These are phyloP conservation scores for Blumeriella jaapii DNA, from an alignment of 2,329 filamentous ascomycete genomes.

Conservation along the genomic window DNA sequence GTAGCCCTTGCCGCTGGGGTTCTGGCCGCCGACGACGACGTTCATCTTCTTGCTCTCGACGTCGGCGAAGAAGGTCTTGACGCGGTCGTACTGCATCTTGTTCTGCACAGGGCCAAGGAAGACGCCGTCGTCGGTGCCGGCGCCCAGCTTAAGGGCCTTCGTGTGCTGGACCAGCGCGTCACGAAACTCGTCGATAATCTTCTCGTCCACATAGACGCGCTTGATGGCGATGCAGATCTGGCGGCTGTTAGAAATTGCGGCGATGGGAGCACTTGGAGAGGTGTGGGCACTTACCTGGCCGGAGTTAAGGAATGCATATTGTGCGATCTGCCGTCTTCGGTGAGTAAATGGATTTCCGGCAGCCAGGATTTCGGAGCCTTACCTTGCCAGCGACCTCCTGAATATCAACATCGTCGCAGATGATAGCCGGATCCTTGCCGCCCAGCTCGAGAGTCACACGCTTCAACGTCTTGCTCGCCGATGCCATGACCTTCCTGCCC, in stretches of 20 bases:
- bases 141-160: slow-evolving; percentile 30
- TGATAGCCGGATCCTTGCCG: slow-evolving; percentile 41
- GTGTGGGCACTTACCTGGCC: slow-evolving; percentile 32
- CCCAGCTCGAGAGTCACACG: slow-evolving; percentile 30
- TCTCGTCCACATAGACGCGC: slow-evolving; percentile 48
- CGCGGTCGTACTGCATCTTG: slow-evolving; percentile 50
- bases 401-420: slow-evolving; percentile 42
- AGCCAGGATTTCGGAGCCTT: too few species aligned
- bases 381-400: slow-evolving; percentile 31
- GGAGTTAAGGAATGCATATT: slow-evolving; percentile 39
- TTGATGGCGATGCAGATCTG: slow-evolving; percentile 45
- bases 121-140: slow-evolving; percentile 28
- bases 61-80: slow-evolving; percentile 43
- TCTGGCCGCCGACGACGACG: slow-evolving; percentile 35
- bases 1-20: slow-evolving; percentile 35
- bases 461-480: slow-evolving; percentile 40
- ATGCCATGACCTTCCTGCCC: slow-evolving; percentile 37
- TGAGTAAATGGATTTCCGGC: not conserved
- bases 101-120: slow-evolving; percentile 51
- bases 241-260: not conserved
- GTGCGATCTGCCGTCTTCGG: slow-evolving; percentile 28
- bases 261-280: not conserved
- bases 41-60: slow-evolving; percentile 41
- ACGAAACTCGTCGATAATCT: slow-evolving; percentile 46
- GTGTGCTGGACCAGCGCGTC: slow-evolving; percentile 34